A percentile compares a stretch with the other conserved stretches of the same genome.
Evolutionary conservation across 305 asterid genomes (phyloP).

Genomic region (Striga hermonthica): DNA sequence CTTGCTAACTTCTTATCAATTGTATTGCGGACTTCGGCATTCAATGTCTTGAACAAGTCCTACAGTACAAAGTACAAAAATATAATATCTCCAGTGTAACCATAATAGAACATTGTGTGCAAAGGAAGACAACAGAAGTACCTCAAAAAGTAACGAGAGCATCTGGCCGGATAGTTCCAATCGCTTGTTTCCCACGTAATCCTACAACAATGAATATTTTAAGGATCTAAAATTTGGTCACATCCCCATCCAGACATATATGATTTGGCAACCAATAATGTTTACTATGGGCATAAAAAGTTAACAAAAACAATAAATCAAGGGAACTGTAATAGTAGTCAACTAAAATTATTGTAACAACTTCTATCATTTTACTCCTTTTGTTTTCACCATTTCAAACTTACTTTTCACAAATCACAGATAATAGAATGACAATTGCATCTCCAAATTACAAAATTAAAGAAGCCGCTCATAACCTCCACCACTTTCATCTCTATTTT

Average conservation of each 20-base stretch:
- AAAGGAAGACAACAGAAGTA: conserved; percentile 32
- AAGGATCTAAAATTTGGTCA: conserved; percentile 25
- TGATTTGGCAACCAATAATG: conserved; percentile 16
- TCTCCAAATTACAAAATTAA: not conserved
- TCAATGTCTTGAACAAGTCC: conserved; percentile 91
- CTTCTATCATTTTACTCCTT: conserved; percentile 5
- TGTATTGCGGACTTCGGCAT: conserved; percentile 51
- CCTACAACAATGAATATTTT: conserved; percentile 41
- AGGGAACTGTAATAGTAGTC: not conserved
- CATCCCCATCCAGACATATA: conserved; percentile 12
- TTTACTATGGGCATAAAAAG: conserved; percentile 6
- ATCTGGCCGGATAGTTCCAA: conserved; percentile 92
- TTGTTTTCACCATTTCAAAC: not conserved
- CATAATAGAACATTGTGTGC: conserved; percentile 21
- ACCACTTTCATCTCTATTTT: not conserved
- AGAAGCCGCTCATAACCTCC: not conserved
- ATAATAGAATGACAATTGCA: not conserved
- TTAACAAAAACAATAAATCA: not conserved
- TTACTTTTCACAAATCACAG: not conserved
- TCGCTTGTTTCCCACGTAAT: conserved; percentile 95
- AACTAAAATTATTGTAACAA: conserved; percentile 17
- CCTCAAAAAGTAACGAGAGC: conserved; percentile 89
- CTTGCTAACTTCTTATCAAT: conserved; percentile 44
- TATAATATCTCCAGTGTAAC: conserved; percentile 11
- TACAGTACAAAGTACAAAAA: conserved; percentile 34